Conservation (phyloP, 495 filamentous ascomycete genomes). For the Penicillium robsamsonii region DNA sequence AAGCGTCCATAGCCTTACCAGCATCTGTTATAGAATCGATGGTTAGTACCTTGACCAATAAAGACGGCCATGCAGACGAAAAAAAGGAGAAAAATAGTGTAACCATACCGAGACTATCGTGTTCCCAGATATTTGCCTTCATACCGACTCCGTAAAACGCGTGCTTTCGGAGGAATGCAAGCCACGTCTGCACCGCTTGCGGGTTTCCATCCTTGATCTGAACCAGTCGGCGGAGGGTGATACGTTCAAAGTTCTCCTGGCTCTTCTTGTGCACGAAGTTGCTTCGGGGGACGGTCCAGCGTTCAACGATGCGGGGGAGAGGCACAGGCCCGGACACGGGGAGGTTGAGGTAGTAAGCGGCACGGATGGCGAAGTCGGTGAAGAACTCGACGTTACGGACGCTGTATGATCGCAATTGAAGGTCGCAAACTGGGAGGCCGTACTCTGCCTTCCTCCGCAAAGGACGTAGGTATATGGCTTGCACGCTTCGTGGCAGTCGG, state of each 20-base stretch:
- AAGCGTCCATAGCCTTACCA: constrained; percentile 62
- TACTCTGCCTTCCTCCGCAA: constrained; percentile 70
- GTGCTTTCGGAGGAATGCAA: constrained; percentile 86
- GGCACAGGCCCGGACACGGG: constrained; percentile 85
- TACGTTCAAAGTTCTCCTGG: constrained; percentile 95
- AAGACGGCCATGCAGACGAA: neutral
- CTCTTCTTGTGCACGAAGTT: constrained; percentile 95
- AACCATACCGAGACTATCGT: constrained; percentile 63
- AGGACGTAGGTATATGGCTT: constrained; percentile 82
- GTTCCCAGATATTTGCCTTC: constrained; percentile 97
- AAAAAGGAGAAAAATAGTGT: neutral
- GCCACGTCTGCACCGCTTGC: constrained; percentile 83
- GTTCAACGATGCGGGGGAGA: constrained; percentile 79
- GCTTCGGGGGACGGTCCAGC: constrained; percentile 89
- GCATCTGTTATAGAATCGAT: constrained; percentile 48
- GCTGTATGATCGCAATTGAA: constrained; percentile 90
- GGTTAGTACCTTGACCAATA: constrained; percentile 7
- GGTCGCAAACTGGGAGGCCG: constrained; percentile 80
- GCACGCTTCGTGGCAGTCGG: constrained; percentile 70
- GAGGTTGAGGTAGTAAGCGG: constrained; percentile 89
- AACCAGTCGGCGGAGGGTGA: constrained; percentile 80
- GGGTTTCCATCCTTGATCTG: constrained; percentile 92
- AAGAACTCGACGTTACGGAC: constrained; percentile 92
- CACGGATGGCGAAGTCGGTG: constrained; percentile 89
- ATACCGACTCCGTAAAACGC: constrained; percentile 93